Conservation (phyloP, 306 rosid species). For the Cucurbita maxima region DNA sequence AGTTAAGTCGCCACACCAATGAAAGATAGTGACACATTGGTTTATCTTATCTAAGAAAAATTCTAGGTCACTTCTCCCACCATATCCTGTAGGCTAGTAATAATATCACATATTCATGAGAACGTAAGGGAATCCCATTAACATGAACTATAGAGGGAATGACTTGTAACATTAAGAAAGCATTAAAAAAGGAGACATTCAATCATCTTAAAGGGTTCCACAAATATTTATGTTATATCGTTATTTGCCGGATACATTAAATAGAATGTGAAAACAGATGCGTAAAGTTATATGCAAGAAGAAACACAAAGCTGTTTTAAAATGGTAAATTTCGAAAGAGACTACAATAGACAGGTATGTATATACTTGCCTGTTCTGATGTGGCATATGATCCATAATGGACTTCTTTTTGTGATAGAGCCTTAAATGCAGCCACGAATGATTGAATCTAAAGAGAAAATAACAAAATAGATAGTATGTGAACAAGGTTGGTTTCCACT, state of each 20-base stretch:
- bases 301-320: background rate
- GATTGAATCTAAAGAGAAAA: conserved; percentile 39
- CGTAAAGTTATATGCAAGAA: background rate
- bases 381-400: conserved; percentile 76
- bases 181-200: background rate
- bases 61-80: background rate
- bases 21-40: background rate
- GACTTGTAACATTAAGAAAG: background rate
- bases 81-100: background rate
- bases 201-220: background rate
- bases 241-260: background rate
- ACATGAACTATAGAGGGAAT: background rate
- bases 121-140: background rate
- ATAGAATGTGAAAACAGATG: background rate
- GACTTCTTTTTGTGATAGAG: conserved; percentile 51
- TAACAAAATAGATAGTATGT: background rate
- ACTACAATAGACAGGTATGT: background rate
- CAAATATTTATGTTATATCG: background rate
- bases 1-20: background rate
- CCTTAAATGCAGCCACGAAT: conserved; percentile 48
- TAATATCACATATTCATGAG: background rate
- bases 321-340: background rate
- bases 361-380: conserved; percentile 48
- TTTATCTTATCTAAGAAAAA: background rate
- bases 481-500: background rate